phyloP scores from a whole-genome alignment of 495 filamentous ascomycete species.

The Aspergillus avenaceus region DNA sequence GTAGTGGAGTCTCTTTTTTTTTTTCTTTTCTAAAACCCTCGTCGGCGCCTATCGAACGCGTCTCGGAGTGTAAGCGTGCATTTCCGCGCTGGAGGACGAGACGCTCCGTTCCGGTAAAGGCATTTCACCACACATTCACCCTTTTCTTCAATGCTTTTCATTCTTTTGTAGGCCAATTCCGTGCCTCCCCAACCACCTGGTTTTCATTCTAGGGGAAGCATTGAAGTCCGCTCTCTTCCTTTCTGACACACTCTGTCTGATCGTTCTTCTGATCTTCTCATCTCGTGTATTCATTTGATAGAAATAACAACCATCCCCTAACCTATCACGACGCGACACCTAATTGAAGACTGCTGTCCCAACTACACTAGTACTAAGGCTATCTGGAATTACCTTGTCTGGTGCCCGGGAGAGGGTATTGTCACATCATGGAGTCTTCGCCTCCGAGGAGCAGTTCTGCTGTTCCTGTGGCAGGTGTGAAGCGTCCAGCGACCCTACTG shows the following conservation, averaged over 20 bases:
- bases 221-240: conserved; percentile 19
- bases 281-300: conserved; percentile 8
- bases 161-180: conserved; percentile 18
- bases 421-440: conserved; percentile 41
- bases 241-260: conserved; percentile 14
- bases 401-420: not conserved
- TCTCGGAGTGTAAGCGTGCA: conserved; percentile 47
- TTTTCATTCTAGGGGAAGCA: conserved; percentile 13
- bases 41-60: conserved; percentile 46
- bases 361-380: not conserved
- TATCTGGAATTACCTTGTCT: not conserved
- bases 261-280: conserved; percentile 6
- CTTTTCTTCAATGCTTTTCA: conserved; percentile 32
- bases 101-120: conserved; percentile 32
- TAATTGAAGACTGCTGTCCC: conserved; percentile 10
- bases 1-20: conserved; percentile 38
- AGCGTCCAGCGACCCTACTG: conserved; percentile 77
- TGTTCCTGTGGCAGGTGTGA: conserved; percentile 57
- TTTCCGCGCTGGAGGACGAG: conserved; percentile 43
- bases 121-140: conserved; percentile 40
- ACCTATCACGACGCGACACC: conserved; percentile 16
- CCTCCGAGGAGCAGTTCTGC: conserved; percentile 30
- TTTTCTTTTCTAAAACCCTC: conserved; percentile 20
- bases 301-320: conserved; percentile 6
- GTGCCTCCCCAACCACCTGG: conserved; percentile 19